Base-by-base conservation (phyloP, 2,329 filamentous ascomycete species). In the Fusarium sp. region DNA sequence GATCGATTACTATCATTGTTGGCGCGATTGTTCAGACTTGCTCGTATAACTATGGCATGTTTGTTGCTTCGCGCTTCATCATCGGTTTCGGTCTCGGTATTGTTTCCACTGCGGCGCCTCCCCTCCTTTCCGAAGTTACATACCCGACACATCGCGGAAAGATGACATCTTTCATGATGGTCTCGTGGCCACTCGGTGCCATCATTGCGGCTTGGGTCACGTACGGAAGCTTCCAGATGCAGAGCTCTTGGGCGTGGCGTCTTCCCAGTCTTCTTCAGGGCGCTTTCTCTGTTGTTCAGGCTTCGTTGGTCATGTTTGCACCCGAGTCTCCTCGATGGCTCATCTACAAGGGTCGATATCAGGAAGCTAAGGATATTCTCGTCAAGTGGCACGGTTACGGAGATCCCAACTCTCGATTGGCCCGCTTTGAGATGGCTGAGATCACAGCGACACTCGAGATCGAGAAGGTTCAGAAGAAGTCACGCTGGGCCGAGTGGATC, bases 211-310 rank as follows among this genome's bases (percentile, higher is more conserved):
- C 74, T 5, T 79, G 77, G 77, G 70, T 70, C 0, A 86, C 85
- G 0, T 86, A 82, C 52, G 85, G 85, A 24, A 86, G 83, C 1
- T 79, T 83, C 28, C 80, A 81, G 47, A 83, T 84, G 69, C 3
- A 61, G 24, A 81, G 75, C 60, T 81, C 80, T 57, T 87, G 85
- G 85, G 82, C 84, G n/a, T 88, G 87, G 85, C 82, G 86, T 49
- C 79, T 87, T 7, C 87, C 87, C 1, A 87, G 85, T 38, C 78
- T 87, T 7, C 75, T 89, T 5, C 87, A 88, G 69, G 68, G 69
- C 1, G 79, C 76, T 41, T 84, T 84, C 26, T 75, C 75, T 1
- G 31, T 77, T 4, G 6, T 67, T 1, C 75, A 77, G 24, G 64
- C 60, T 0, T 35, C 49, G 0, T 26, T 77, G 7, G 68, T 61